These are phyloP conservation scores for Lasiosphaeria hispida DNA, from an alignment of 495 filamentous ascomycete genomes.

Conservation along the genomic window DNA sequence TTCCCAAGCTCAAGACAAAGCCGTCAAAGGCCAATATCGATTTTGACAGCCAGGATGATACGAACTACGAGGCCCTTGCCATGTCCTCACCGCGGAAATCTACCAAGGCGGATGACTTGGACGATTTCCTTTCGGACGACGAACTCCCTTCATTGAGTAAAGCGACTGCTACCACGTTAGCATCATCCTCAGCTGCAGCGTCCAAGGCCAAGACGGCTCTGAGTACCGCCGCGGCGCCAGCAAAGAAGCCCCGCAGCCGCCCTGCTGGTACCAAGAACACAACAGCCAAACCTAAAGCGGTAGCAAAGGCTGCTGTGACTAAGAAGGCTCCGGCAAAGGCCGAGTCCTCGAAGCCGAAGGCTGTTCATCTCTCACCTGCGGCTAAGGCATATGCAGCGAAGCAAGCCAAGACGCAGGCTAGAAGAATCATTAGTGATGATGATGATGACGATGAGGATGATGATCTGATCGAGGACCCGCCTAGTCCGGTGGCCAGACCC, in stretches of 20 bases:
- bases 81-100: slow-evolving; percentile 51
- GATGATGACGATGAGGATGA: slow-evolving; percentile 46
- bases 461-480: slow-evolving; percentile 37
- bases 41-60: slow-evolving; percentile 67
- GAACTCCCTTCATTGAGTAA: slow-evolving; percentile 45
- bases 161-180: slow-evolving; percentile 35
- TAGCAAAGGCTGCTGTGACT: slow-evolving; percentile 29
- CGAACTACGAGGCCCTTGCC: slow-evolving; percentile 82
- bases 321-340: slow-evolving; percentile 32
- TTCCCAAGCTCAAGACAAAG: slow-evolving; percentile 54
- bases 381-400: slow-evolving; percentile 82
- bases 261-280: slow-evolving; percentile 47
- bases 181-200: slow-evolving; percentile 33
- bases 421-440: slow-evolving; percentile 41
- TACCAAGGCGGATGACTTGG: slow-evolving; percentile 57
- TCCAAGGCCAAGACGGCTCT: slow-evolving; percentile 38
- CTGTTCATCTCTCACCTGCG: slow-evolving; percentile 61
- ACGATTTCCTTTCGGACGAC: slow-evolving; percentile 63
- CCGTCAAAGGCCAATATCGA: slow-evolving; percentile 49
- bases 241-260: slow-evolving; percentile 53
- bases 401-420: slow-evolving; percentile 49
- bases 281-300: slow-evolving; percentile 26
- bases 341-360: slow-evolving; percentile 37
- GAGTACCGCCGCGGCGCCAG: slow-evolving; percentile 35
- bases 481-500: slow-evolving; percentile 42